Evolutionary conservation across 495 filamentous ascomycete genomes (phyloP).

Genomic region (Podospora sp.): DNA sequence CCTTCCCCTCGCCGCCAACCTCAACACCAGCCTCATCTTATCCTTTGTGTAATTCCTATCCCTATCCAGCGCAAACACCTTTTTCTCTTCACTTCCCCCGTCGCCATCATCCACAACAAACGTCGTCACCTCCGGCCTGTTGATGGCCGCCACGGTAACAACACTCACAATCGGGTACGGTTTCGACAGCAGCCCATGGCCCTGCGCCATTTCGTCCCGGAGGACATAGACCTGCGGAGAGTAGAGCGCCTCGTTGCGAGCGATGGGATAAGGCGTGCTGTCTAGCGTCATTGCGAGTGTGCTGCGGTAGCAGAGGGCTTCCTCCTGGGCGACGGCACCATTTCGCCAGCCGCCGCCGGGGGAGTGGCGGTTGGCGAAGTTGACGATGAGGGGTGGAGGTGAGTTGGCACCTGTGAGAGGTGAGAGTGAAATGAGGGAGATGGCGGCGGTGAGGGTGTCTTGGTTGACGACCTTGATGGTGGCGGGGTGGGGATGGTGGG

Average conservation of each 20-base stretch:
- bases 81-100: background rate
- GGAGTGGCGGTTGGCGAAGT: conserved; percentile 55
- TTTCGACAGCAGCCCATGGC: conserved; percentile 43
- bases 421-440: background rate
- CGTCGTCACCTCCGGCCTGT: background rate
- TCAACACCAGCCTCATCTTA: conserved; percentile 11
- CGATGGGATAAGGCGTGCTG: conserved; percentile 52
- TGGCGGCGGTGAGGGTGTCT: conserved; percentile 9
- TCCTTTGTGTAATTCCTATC: conserved; percentile 2
- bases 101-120: background rate
- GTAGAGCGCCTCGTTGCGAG: conserved; percentile 50
- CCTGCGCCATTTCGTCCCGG: conserved; percentile 43
- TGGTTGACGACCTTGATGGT: conserved; percentile 7
- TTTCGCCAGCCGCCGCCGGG: conserved; percentile 59
- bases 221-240: conserved; percentile 60
- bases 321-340: conserved; percentile 63
- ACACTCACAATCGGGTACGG: background rate
- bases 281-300: conserved; percentile 56
- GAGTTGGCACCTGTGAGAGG: too few species aligned
- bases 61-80: background rate
- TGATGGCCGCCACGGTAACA: background rate
- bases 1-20: background rate
- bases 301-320: conserved; percentile 63
- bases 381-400: conserved; percentile 39
- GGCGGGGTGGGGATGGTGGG: background rate